Conservation (phyloP, 441 rosid species). For the Brassica hybrid region DNA sequence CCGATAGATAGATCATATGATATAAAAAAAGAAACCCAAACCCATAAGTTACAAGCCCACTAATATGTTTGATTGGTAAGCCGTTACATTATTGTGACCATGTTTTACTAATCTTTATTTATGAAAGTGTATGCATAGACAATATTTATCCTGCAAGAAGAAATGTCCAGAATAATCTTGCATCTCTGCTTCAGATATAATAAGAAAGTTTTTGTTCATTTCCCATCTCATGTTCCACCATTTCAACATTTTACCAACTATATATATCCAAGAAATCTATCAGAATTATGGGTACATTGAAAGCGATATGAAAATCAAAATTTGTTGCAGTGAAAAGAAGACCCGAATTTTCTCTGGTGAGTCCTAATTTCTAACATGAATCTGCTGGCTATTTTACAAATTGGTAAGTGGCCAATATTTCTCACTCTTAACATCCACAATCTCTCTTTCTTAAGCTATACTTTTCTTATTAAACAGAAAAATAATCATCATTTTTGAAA, state of each 20-base stretch:
- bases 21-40: background rate
- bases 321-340: background rate
- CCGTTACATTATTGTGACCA: no score
- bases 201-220: background rate
- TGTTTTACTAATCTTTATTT: no score
- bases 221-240: background rate
- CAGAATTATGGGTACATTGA: background rate
- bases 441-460: background rate
- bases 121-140: background rate
- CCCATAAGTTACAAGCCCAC: background rate
- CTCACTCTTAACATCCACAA: background rate
- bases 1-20: background rate
- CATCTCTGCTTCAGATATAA: background rate
- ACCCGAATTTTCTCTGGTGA: no score
- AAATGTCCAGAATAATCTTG: background rate
- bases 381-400: constrained; percentile 8
- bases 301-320: no score
- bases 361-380: background rate
- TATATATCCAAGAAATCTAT: background rate
- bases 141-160: background rate
- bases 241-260: background rate
- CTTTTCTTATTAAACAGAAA: background rate
- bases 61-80: background rate
- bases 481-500: background rate
- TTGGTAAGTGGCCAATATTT: constrained; percentile 34